A percentile compares a stretch with the other conserved stretches of the same genome.
Conservation (phyloP, 441 rosid genomes). For the Croton setiger region DNA sequence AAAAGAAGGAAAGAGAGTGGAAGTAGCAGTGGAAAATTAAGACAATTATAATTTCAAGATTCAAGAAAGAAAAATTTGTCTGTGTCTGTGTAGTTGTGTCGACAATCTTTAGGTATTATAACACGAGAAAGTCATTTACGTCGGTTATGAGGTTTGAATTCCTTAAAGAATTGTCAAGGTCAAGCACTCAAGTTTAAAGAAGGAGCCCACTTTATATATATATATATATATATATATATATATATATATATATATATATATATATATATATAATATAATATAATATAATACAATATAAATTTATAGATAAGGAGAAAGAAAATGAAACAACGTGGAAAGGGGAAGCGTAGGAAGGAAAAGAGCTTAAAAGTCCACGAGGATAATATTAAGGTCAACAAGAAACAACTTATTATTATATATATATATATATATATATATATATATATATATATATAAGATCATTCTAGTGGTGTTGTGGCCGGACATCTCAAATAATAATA, state of each 20-base stretch:
- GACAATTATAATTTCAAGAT: neutral
- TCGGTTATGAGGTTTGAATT: neutral
- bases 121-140: neutral
- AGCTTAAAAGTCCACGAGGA: slow-evolving; percentile 8
- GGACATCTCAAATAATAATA: no score
- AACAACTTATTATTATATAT: slow-evolving; percentile 7
- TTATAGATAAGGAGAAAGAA: neutral
- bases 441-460: no score
- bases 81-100: neutral
- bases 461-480: no score
- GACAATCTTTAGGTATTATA: neutral
- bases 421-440: no score
- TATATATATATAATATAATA: no score
- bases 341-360: neutral
- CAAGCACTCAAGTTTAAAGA: slow-evolving; percentile 10
- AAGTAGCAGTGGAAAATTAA: neutral
- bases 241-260: neutral
- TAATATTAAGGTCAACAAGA: slow-evolving; percentile 21
- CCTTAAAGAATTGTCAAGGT: slow-evolving; percentile 15
- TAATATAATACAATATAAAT: no score
- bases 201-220: neutral
- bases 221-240: no score
- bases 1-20: slow-evolving; percentile 14
- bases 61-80: neutral
- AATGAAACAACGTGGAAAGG: slow-evolving; percentile 20